Evolutionary conservation across 352 stramenopile genomes (phyloP), one percentile per base, ranked within the genome.

Genomic region (Globisporangium paroecandrum): DNA sequence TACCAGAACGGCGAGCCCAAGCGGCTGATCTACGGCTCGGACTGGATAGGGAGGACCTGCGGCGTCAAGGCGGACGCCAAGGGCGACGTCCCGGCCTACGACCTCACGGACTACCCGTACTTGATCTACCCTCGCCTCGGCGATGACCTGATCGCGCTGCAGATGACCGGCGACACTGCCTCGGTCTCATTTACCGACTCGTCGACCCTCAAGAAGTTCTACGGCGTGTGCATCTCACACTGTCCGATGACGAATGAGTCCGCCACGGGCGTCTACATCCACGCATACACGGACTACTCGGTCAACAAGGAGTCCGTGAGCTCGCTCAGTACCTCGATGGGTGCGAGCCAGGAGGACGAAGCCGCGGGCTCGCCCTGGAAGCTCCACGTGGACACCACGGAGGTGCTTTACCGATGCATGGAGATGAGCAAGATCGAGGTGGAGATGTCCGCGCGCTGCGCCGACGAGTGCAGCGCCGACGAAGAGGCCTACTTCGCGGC

Each of bases 21-120:
- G 76, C 83, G 85, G 24, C 67, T 94, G 58, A 75, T 90, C 29
- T 92, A 94, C 64, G 85, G 85, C 54, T 84, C 77, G 0, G 85
- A 94, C 66, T 94, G 81, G 79, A 86, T 83, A 69, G 85, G 85
- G 0, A 73, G 82, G 0, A 89, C 82, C 0, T 94, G 85, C n/a
- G 85, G 85, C 25, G 72, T 82, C 24, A 68, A 83, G 57, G 73
- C 73, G 4, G 76, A 72, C 20, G 77, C 81, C 32, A 87, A 73
- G 13, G 78, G 74, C 53, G 65, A 51, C 24, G 69, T 89, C 0
- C 75, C 77, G 2, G 77, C 78, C 22, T 93, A 93, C 68, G 82
- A 93, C 68, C 66, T 93, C 27, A 87, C 77, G 12, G 60, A 76
- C 36, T 91, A 90, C 71, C 75, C 77, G 59, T 90, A 86, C 63